Percentiles rank a stretch among this genome's conserved stretches.
These are phyloP conservation scores for Sanguinoderma infundibulare DNA, from an alignment of 1,284 basidiomycete genomes.

Conservation along the genomic window DNA sequence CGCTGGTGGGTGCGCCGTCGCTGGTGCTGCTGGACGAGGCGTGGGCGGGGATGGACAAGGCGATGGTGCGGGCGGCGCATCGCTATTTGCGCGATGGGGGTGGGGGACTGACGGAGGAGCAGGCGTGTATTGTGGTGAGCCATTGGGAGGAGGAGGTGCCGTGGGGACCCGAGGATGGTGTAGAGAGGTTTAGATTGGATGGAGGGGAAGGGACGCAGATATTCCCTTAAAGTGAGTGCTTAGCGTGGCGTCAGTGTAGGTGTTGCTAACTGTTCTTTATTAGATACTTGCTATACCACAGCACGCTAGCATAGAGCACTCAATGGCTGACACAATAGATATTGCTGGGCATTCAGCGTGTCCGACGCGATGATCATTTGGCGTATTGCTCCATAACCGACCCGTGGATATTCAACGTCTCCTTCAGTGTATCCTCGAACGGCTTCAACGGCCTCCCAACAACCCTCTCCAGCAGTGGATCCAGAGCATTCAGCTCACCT, in stretches of 20 bases:
- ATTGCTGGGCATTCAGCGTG: neutral
- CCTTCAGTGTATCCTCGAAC: constrained; percentile 31
- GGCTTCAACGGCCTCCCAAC: constrained; percentile 33
- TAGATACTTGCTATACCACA: too few species aligned
- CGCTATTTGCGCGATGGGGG: constrained; percentile 61
- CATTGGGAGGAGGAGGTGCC: constrained; percentile 92
- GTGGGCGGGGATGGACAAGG: constrained; percentile 88
- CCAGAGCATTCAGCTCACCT: constrained; percentile 35
- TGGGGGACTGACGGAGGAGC: constrained; percentile 53
- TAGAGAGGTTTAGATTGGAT: constrained; percentile 43
- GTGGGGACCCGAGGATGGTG: constrained; percentile 61
- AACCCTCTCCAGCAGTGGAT: constrained; percentile 32
- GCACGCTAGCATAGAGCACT: neutral
- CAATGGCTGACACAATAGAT: neutral
- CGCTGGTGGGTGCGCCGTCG: constrained; percentile 72
- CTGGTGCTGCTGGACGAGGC: constrained; percentile 89
- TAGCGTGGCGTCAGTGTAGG: neutral
- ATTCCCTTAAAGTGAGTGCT: constrained; percentile 16
- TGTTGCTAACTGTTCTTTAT: too few species aligned
- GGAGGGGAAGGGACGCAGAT: constrained; percentile 38
- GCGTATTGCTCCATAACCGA: constrained; percentile 22
- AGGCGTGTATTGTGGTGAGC: constrained; percentile 83
- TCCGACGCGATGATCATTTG: constrained; percentile 4
- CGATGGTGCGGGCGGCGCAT: constrained; percentile 69
- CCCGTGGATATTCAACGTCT: constrained; percentile 19